phyloP scores from a whole-genome alignment of 78 protist genomes.

The Pelomyxa schiedti region DNA sequence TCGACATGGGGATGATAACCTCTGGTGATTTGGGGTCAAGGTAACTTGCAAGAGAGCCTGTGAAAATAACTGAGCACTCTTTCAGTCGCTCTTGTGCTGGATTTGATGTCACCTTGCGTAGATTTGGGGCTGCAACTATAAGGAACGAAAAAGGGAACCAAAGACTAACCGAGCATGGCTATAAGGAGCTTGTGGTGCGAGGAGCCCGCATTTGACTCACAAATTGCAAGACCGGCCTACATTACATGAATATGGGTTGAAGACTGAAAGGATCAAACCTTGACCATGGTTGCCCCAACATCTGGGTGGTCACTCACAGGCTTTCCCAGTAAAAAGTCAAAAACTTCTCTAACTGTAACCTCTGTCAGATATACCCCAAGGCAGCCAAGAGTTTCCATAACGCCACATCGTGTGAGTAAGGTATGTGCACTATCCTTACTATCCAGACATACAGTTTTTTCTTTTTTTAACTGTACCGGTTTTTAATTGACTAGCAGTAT shows the following conservation, averaged over 20 bases:
- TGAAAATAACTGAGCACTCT: constrained; percentile 26
- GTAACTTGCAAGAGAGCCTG: constrained; percentile 50
- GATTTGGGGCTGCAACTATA: constrained; percentile 14
- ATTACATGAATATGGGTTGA: neutral
- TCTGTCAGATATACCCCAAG: neutral
- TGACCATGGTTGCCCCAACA: no score
- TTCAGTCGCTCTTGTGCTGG: constrained; percentile 21
- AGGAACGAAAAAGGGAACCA: constrained; percentile 6
- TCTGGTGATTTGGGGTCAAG: constrained; percentile 35
- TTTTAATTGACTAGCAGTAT: constrained; percentile 27
- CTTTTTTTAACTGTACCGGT: neutral
- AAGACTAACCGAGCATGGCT: constrained; percentile 12
- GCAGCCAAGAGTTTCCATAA: no score
- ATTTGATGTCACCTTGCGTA: constrained; percentile 15
- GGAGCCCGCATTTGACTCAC: neutral
- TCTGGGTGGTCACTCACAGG: neutral
- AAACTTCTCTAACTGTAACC: neutral
- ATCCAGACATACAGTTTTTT: neutral
- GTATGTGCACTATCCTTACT: constrained; percentile 9
- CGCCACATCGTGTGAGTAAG: no score
- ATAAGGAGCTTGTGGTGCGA: constrained; percentile 22
- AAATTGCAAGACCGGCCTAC: neutral
- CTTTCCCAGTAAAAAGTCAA: neutral
- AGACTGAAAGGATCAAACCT: no score
- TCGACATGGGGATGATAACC: neutral